Conservation (phyloP, 305 asterid species). For the Fraxinus platypoda region DNA sequence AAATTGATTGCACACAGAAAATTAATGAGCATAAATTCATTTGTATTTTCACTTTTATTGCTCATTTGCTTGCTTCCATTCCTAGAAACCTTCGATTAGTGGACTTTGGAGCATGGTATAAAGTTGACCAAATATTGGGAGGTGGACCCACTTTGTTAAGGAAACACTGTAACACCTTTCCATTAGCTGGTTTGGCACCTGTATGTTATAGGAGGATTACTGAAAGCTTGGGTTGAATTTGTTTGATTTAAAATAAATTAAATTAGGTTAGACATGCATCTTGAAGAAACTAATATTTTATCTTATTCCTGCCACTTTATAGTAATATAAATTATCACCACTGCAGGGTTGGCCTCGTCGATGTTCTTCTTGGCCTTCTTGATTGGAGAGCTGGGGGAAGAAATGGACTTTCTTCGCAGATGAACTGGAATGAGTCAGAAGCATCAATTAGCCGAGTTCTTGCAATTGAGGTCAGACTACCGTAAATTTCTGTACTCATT, state of each 20-base stretch:
- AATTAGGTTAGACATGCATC: constrained; percentile 6
- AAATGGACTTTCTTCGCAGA: constrained; percentile 74
- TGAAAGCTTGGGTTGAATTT: constrained; percentile 6
- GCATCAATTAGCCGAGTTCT: constrained; percentile 95
- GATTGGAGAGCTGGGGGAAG: constrained; percentile 99
- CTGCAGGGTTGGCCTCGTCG: constrained; percentile 94
- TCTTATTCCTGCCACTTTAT: constrained; percentile 6
- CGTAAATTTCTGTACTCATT: not conserved
- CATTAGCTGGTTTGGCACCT: constrained; percentile 8
- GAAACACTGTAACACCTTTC: constrained; percentile 9
- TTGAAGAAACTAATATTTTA: constrained; percentile 13
- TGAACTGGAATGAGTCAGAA: constrained; percentile 99
- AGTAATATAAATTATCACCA: constrained; percentile 21
- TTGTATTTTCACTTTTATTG: not conserved
- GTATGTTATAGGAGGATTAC: not conserved
- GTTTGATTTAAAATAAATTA: not conserved
- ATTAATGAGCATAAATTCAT: constrained; percentile 1
- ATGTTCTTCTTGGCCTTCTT: constrained; percentile 97
- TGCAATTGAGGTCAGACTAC: constrained; percentile 78
- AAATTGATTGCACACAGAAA: not conserved
- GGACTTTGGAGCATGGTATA: not conserved
- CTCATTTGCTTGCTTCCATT: constrained; percentile 1
- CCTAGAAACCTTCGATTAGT: constrained; percentile 12
- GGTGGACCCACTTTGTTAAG: not conserved
- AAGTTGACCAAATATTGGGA: not conserved